These are phyloP conservation scores for Neofusicoccum umdonicola DNA, from an alignment of 2,329 filamentous ascomycete genomes.

Conservation along the genomic window DNA sequence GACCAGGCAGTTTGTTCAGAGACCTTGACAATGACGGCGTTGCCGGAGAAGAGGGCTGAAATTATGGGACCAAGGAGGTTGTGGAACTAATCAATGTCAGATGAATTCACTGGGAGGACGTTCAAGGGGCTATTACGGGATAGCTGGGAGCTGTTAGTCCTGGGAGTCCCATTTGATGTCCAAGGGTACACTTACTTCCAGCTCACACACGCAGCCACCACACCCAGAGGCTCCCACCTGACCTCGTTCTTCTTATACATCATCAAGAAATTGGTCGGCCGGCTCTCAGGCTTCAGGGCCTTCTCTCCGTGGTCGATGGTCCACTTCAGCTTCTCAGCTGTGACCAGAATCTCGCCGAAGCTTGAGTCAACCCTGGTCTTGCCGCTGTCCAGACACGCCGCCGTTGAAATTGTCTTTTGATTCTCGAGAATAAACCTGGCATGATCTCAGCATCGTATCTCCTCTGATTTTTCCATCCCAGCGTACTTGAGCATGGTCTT, in stretches of 20 bases:
- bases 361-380: conserved; percentile 95
- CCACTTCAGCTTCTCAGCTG: conserved; percentile 91
- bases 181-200: conserved; percentile 72
- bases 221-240: conserved; percentile 85
- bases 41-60: conserved; percentile 85
- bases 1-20: conserved; percentile 97
- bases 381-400: conserved; percentile 87
- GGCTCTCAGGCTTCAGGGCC: conserved; percentile 66
- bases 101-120: neutral
- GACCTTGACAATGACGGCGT: conserved; percentile 88
- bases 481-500: conserved; percentile 68
- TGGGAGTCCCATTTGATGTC: neutral
- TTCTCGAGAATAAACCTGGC: conserved; percentile 74
- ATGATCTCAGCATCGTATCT: neutral
- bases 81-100: conserved; percentile 66
- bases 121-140: conserved; percentile 34
- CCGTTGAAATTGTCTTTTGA: conserved; percentile 79
- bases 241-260: conserved; percentile 92
- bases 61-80: conserved; percentile 91
- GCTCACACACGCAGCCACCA: conserved; percentile 87
- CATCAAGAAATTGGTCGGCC: conserved; percentile 91
- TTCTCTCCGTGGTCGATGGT: conserved; percentile 86
- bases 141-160: conserved; percentile 34
- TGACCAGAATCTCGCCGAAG: conserved; percentile 92
- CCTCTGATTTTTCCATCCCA: neutral